phyloP scores from a whole-genome alignment of 352 stramenopile genomes.

The Phytophthora ohioensis region DNA sequence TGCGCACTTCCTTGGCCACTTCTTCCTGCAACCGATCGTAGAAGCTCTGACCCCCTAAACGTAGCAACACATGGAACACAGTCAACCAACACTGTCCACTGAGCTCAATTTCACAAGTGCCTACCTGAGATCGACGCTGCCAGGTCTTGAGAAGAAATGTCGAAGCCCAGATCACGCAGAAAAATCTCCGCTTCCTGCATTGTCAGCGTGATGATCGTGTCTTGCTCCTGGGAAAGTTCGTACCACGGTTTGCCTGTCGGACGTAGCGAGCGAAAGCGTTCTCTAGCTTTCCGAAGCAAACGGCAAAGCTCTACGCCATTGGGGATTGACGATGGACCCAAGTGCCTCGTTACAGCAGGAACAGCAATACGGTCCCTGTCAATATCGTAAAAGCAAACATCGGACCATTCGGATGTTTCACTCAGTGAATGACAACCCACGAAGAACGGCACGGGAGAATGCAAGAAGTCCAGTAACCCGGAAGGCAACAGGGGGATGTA shows the following conservation, averaged over 20 bases:
- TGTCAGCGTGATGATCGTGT: slow-evolving; percentile 78
- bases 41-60: slow-evolving; percentile 54
- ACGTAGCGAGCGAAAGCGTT: slow-evolving; percentile 56
- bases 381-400: slow-evolving; percentile 89
- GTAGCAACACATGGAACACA: slow-evolving; percentile 2
- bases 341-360: slow-evolving; percentile 52
- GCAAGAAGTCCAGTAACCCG: slow-evolving; percentile 79
- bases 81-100: background rate
- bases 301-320: slow-evolving; percentile 68
- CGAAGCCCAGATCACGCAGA: slow-evolving; percentile 70
- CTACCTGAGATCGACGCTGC: slow-evolving; percentile 53
- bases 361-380: slow-evolving; percentile 63
- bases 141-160: slow-evolving; percentile 72
- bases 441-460: slow-evolving; percentile 86
- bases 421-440: slow-evolving; percentile 69
- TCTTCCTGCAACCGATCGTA: slow-evolving; percentile 85
- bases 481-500: slow-evolving; percentile 86
- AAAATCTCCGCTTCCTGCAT: slow-evolving; percentile 82
- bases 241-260: slow-evolving; percentile 71
- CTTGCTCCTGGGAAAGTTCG: slow-evolving; percentile 80
- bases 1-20: slow-evolving; percentile 70
- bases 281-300: slow-evolving; percentile 61
- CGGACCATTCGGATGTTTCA: slow-evolving; percentile 78
- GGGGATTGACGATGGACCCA: slow-evolving; percentile 60
- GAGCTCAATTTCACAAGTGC: background rate